Conservation (phyloP, 305 asterid species). For the Plantago coronopus region DNA sequence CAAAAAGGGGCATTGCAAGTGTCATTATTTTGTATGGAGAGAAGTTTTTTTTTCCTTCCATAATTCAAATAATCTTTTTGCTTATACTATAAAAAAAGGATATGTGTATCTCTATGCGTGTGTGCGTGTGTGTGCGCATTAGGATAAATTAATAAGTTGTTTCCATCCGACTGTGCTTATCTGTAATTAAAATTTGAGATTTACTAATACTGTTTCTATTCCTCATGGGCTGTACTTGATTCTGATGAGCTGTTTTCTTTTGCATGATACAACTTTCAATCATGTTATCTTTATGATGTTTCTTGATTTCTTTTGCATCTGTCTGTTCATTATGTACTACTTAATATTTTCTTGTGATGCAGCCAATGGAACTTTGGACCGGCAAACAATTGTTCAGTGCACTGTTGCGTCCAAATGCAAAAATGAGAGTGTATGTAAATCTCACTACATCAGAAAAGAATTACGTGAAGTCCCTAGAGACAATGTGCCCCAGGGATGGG, state of each 20-base stretch:
- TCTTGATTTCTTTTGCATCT: slow-evolving; percentile 9
- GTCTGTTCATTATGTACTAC: slow-evolving; percentile 7
- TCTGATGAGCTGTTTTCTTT: background rate
- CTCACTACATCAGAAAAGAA: slow-evolving; percentile 76
- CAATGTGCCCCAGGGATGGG: slow-evolving; percentile 87
- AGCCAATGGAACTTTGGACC: slow-evolving; percentile 98
- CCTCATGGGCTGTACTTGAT: background rate
- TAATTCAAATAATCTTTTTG: no score
- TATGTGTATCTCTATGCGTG: no score
- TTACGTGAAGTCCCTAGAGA: slow-evolving; percentile 52
- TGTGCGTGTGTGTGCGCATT: background rate
- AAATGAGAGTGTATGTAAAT: slow-evolving; percentile 74
- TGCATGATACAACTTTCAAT: background rate
- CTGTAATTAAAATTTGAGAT: background rate
- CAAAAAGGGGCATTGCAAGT: background rate
- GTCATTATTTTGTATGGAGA: background rate
- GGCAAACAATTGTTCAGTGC: slow-evolving; percentile 85
- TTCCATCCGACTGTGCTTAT: no score
- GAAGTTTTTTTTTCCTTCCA: no score
- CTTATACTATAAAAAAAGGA: no score
- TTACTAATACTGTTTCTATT: background rate
- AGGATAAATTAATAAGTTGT: no score
- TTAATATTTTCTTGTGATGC: slow-evolving; percentile 25
- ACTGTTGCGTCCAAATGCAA: slow-evolving; percentile 73
- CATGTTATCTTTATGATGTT: slow-evolving; percentile 12